Conservation (phyloP, 768 basidiomycete genomes). For the Mycena filopes region DNA sequence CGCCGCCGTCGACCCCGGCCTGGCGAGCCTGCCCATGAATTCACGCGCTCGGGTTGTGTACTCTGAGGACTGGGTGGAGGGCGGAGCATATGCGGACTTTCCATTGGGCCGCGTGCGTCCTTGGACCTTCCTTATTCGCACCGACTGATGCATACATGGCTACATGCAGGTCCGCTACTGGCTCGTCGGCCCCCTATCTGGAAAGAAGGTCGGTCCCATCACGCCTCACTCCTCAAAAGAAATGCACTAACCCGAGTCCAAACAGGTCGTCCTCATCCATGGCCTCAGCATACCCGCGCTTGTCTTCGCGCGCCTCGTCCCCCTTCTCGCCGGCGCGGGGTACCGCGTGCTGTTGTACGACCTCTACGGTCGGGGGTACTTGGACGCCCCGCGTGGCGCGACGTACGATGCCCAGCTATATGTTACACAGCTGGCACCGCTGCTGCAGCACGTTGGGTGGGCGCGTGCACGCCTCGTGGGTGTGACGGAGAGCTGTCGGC, state of each 20-base stretch:
- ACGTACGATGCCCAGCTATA: constrained; percentile 56
- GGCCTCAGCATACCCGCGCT: constrained; percentile 62
- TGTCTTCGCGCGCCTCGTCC: constrained; percentile 61
- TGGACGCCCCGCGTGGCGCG: constrained; percentile 60
- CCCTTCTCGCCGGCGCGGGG: constrained; percentile 55
- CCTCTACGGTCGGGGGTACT: constrained; percentile 67
- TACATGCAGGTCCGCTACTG: constrained; percentile 59
- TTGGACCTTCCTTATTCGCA: not conserved
- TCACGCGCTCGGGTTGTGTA: constrained; percentile 48
- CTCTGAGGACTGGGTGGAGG: constrained; percentile 57
- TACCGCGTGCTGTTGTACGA: constrained; percentile 66
- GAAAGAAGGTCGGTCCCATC: constrained; percentile 48
- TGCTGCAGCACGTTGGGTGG: constrained; percentile 66
- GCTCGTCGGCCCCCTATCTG: constrained; percentile 60
- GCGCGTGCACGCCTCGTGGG: constrained; percentile 54
- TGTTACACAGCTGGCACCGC: constrained; percentile 63
- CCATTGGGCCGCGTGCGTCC: constrained; percentile 56
- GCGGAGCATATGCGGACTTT: constrained; percentile 55
- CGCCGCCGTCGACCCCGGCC: constrained; percentile 2
- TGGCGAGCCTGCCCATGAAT: constrained; percentile 14
- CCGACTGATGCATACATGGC: not conserved
- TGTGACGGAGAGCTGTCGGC: no score
- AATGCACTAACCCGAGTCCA: not conserved
- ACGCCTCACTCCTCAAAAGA: not conserved
- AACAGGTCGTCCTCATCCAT: constrained; percentile 62